These are phyloP conservation scores for Otatea glauca DNA, from an alignment of 176 grass and related monocot genomes.

Conservation along the genomic window DNA sequence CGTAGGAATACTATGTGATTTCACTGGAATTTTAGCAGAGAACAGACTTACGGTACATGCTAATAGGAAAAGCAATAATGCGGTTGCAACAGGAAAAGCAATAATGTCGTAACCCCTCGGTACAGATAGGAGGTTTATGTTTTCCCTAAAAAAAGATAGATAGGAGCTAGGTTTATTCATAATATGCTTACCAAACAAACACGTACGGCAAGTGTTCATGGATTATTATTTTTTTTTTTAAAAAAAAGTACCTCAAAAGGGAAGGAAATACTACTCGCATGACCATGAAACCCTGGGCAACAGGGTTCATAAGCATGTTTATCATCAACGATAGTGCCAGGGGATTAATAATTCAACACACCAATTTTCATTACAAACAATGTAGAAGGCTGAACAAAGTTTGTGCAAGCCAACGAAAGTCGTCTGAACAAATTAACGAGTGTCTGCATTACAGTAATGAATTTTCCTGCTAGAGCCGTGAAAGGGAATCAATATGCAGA, in stretches of 20 bases:
- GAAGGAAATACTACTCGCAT: neutral
- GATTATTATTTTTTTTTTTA: neutral
- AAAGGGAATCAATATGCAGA: too few species aligned
- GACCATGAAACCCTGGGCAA: slow-evolving; percentile 36
- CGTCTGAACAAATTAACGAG: too few species aligned
- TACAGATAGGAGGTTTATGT: neutral
- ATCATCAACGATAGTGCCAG: slow-evolving; percentile 57
- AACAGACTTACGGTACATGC: neutral
- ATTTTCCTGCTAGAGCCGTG: too few species aligned
- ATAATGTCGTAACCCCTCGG: neutral
- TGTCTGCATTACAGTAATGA: too few species aligned
- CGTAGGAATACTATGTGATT: neutral
- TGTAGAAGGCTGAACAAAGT: neutral
- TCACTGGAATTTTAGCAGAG: neutral
- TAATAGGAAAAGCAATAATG: neutral
- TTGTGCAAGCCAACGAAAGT: neutral
- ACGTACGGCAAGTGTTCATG: neutral
- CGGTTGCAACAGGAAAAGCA: neutral
- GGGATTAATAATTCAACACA: slow-evolving; percentile 8
- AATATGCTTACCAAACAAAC: neutral
- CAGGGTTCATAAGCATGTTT: slow-evolving; percentile 35
- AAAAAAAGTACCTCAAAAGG: slow-evolving; percentile 40
- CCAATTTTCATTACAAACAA: neutral
- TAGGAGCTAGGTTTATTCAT: neutral
- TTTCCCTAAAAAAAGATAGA: too few species aligned